Evolutionary conservation across 768 basidiomycete genomes (phyloP).

Genomic region (Lanmaoa pseudosensibilis): DNA sequence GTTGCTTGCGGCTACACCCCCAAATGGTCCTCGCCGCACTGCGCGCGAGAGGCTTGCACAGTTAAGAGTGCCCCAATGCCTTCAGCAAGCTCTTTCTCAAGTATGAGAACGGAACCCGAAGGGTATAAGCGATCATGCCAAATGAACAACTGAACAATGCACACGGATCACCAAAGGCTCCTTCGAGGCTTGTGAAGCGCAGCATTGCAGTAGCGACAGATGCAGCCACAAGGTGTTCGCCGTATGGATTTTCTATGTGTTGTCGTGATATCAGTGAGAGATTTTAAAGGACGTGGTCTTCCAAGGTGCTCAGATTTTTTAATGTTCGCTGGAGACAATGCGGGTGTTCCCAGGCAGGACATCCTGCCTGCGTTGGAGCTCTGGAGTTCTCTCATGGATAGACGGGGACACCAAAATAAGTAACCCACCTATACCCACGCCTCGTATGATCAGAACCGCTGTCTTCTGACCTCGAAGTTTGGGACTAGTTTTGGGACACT

Average conservation of each 20-base stretch:
- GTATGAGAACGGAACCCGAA: background rate
- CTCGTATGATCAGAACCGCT: too few species aligned
- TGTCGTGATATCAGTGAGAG: constrained; percentile 7
- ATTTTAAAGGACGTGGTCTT: background rate
- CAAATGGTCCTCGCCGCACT: background rate
- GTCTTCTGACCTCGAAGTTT: too few species aligned
- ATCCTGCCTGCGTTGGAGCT: background rate
- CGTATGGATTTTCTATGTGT: background rate
- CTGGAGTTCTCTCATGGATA: background rate
- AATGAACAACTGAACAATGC: background rate
- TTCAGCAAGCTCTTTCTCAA: background rate
- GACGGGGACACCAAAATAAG: background rate
- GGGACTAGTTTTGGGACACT: too few species aligned
- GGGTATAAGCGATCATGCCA: background rate
- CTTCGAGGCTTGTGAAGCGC: background rate
- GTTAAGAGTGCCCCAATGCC: background rate
- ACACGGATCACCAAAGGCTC: background rate
- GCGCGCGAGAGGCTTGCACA: background rate
- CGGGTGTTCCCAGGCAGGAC: background rate
- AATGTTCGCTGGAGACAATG: background rate
- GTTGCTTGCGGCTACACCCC: too few species aligned
- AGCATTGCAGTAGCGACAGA: background rate
- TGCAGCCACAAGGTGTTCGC: background rate
- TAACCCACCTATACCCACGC: background rate
- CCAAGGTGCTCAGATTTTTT: background rate